Conservation (phyloP, 2,329 filamentous ascomycete species). For the Beauveria scarabaeidicola region DNA sequence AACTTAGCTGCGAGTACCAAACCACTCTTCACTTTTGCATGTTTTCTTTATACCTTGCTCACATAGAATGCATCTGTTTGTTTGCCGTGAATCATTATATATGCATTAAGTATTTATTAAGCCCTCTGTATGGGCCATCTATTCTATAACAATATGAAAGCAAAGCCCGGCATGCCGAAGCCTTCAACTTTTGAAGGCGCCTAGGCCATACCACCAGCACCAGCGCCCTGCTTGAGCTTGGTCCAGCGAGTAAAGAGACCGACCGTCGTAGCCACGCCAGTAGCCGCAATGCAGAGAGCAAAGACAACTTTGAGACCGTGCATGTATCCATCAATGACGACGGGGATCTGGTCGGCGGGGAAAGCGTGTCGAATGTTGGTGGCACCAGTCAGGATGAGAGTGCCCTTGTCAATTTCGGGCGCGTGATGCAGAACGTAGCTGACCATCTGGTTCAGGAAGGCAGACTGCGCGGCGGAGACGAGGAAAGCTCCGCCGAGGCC, state of each 20-base stretch:
- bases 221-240: constrained; percentile 25
- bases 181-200: no score
- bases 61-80: no score
- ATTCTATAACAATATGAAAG: no score
- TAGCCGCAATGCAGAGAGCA: constrained; percentile 45
- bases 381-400: constrained; percentile 35
- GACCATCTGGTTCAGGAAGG: constrained; percentile 38
- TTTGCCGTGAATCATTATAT: no score
- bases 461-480: constrained; percentile 39
- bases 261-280: constrained; percentile 30
- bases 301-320: constrained; percentile 54
- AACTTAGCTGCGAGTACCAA: no score
- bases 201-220: constrained; percentile 23
- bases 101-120: no score
- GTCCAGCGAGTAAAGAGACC: constrained; percentile 29
- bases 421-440: constrained; percentile 24
- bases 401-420: constrained; percentile 27
- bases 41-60: no score
- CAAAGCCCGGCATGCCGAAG: no score
- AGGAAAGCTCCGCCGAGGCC: constrained; percentile 43
- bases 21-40: no score
- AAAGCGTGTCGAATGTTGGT: constrained; percentile 50
- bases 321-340: constrained; percentile 54
- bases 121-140: no score
- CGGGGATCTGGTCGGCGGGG: constrained; percentile 34